These are phyloP conservation scores for Physaria fendleri DNA, from an alignment of 345 rosid species.

Conservation along the genomic window DNA sequence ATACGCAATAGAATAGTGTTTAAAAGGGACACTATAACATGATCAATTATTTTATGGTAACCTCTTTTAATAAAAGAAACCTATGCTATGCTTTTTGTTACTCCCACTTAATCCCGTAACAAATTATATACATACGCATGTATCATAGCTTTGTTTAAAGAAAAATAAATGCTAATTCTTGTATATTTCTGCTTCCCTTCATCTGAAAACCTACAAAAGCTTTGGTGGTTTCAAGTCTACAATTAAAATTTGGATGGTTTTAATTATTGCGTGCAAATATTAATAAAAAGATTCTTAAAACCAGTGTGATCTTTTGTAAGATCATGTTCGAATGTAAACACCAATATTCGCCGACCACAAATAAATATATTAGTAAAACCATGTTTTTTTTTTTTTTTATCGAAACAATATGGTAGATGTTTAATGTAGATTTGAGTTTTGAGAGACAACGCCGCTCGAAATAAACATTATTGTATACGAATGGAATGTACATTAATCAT, in stretches of 20 bases:
- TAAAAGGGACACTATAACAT: slow-evolving; percentile 17
- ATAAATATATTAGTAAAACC: not conserved
- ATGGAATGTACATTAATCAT: not conserved
- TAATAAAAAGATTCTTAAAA: slow-evolving; percentile 5
- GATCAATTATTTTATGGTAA: slow-evolving; percentile 3
- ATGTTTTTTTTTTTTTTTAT: too few relatives aligned
- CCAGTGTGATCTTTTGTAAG: slow-evolving; percentile 5
- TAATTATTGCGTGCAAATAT: not conserved
- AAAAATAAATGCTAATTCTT: not conserved
- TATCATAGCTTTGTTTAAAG: not conserved
- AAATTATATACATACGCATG: not conserved
- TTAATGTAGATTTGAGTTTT: too few relatives aligned
- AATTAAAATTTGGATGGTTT: not conserved
- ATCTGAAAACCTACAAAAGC: not conserved
- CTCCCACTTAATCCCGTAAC: not conserved
- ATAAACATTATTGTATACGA: not conserved
- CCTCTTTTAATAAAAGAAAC: not conserved
- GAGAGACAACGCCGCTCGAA: not conserved
- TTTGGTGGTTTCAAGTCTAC: not conserved
- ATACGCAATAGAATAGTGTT: slow-evolving; percentile 8
- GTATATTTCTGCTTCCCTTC: not conserved
- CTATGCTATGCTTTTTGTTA: not conserved
- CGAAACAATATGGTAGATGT: too few relatives aligned
- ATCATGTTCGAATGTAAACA: slow-evolving; percentile 19
- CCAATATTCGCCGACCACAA: slow-evolving; percentile 2